These are phyloP conservation scores for Batkoa obscura DNA, from an alignment of 371 early-diverging fungal genomes.

Conservation along the genomic window DNA sequence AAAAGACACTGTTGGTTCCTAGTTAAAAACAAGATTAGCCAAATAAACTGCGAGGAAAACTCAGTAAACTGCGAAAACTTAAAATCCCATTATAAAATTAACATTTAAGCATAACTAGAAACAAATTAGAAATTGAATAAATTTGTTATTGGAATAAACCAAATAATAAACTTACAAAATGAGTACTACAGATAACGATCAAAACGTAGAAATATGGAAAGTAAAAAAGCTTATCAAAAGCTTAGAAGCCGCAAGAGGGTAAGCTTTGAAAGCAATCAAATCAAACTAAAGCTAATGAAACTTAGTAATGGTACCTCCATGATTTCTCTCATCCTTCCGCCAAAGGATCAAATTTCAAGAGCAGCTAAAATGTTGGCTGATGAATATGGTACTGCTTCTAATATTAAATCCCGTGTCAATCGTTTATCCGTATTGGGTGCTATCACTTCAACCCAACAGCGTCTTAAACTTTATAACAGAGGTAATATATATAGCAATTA, in stretches of 20 bases:
- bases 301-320: conserved; percentile 97
- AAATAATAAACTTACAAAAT: too few relatives aligned
- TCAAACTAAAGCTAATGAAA: too few relatives aligned
- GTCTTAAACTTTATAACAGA: conserved; percentile 87
- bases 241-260: conserved; percentile 91
- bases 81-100: too few relatives aligned
- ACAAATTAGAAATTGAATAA: too few relatives aligned
- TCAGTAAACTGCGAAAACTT: too few relatives aligned
- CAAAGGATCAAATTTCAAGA: conserved; percentile 89
- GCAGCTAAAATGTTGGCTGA: conserved; percentile 92
- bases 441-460: conserved; percentile 97
- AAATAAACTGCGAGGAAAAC: too few relatives aligned
- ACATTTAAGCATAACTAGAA: too few relatives aligned
- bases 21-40: too few relatives aligned
- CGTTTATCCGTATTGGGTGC: conserved; percentile 95
- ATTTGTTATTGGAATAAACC: too few relatives aligned
- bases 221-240: conserved; percentile 94
- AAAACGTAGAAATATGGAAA: conserved; percentile 91
- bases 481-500: conserved; percentile 15
- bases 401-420: conserved; percentile 99
- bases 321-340: conserved; percentile 97
- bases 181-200: conserved; percentile 18
- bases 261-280: conserved; percentile 8
- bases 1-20: too few relatives aligned
- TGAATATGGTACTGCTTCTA: conserved; percentile 99